These are phyloP conservation scores for Syzygium aqueum DNA, from an alignment of 345 rosid species.

Conservation along the genomic window DNA sequence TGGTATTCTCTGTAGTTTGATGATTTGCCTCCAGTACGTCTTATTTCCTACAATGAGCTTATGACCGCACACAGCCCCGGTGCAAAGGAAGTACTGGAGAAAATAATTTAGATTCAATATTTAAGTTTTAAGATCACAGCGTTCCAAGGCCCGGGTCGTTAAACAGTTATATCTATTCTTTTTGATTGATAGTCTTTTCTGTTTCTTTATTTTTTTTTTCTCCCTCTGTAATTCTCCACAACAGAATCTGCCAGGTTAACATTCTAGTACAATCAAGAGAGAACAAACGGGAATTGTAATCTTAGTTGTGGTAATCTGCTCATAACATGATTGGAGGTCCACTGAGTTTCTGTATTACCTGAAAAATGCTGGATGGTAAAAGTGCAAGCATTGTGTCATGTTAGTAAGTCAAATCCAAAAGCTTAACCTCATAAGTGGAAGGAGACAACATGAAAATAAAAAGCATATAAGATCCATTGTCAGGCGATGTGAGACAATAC, in stretches of 20 bases:
- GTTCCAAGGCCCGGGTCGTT: not conserved
- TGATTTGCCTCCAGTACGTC: not conserved
- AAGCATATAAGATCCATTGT: too few relatives aligned
- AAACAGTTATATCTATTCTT: not conserved
- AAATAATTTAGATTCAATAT: too few relatives aligned
- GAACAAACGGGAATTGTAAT: not conserved
- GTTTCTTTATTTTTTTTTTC: not conserved
- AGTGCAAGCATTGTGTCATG: not conserved
- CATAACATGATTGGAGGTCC: not conserved
- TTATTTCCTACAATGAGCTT: not conserved
- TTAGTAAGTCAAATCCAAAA: too few relatives aligned
- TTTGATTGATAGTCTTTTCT: not conserved
- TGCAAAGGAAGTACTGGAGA: too few relatives aligned
- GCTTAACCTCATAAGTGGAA: too few relatives aligned
- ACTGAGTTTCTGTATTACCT: not conserved
- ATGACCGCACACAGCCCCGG: not conserved
- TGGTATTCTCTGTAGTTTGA: not conserved
- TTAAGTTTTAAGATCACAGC: not conserved
- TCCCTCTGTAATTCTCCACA: not conserved
- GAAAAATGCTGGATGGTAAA: not conserved
- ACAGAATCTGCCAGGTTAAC: not conserved
- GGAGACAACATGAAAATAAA: too few relatives aligned
- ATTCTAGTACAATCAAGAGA: not conserved
- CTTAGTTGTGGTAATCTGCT: not conserved
- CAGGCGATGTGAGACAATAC: too few relatives aligned